A percentile compares a stretch with the other conserved stretches of the same genome.
phyloP scores from a whole-genome alignment of 306 rosid genomes.

The Carpinus viminea region DNA sequence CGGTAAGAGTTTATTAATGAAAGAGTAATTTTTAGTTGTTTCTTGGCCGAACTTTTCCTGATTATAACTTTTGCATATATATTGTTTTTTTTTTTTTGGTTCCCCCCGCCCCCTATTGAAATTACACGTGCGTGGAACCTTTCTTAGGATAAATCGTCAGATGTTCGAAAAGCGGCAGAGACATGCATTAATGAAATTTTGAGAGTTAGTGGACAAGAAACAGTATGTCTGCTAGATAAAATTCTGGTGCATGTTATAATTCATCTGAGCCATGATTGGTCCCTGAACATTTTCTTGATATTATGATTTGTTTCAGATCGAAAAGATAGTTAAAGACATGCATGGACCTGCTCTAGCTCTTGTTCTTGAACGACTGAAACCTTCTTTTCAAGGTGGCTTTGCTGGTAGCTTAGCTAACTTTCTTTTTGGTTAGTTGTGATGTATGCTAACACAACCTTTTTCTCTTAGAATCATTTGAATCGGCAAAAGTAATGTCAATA shows the following conservation, averaged over 20 bases:
- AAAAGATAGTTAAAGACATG: constrained; percentile 71
- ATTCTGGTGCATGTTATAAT: constrained; percentile 13
- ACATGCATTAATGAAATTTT: constrained; percentile 79
- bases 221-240: constrained; percentile 44
- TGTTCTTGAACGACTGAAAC: constrained; percentile 78
- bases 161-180: constrained; percentile 98
- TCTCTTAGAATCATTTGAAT: constrained; percentile 59
- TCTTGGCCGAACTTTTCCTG: background rate
- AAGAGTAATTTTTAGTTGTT: constrained; percentile 1
- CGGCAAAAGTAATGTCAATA: constrained; percentile 52
- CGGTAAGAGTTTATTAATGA: constrained; percentile 52
- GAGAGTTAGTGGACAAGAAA: constrained; percentile 83
- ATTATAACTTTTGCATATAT: background rate
- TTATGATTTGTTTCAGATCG: constrained; percentile 51
- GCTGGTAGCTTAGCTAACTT: constrained; percentile 11
- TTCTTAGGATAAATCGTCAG: constrained; percentile 91
- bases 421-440: constrained; percentile 15
- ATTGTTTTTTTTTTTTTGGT: background rate
- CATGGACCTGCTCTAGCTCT: constrained; percentile 80
- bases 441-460: constrained; percentile 24
- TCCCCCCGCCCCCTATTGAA: background rate
- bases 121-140: constrained; percentile 29
- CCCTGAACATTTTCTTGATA: constrained; percentile 19
- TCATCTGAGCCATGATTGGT: constrained; percentile 15
- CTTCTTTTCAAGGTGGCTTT: constrained; percentile 64